Evolutionary conservation across 2,329 filamentous ascomycete genomes (phyloP), one percentile per base, ranked within the genome.

Genomic region (Cladosporium oxysporum): DNA sequence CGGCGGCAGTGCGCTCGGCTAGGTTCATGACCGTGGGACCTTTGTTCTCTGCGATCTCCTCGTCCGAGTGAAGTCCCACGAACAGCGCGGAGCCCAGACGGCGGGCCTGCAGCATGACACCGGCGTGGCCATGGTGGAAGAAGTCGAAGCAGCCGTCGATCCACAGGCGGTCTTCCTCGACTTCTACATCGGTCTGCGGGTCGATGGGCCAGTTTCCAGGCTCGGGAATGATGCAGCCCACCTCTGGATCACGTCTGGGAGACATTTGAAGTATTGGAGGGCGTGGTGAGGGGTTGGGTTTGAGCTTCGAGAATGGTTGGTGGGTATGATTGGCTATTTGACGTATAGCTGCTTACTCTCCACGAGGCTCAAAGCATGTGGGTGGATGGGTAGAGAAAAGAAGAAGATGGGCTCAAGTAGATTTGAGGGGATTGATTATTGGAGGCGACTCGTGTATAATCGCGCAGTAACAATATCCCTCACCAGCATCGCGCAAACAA

Each of bases 141-240:
- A 99, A 99, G 83, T 99, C 95, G 82, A 97, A 99, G 84, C 95
- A 99, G 69, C 95, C 95, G 78, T 99, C 95, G 29, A 99, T 91
- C 96, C 96, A 99, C 74, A 99, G 91, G 71, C 94, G 89, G 73
- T 91, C 88, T 66, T 90, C 84, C 29, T 79, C 81, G 57, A 89
- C 82, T 2, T 81, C 76, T 50, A 85, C 76, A 74, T 87, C 85
- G 49, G 88, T 80, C 76, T 89, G 87, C 12, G 87, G 87, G 70
- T 85, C 85, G 47, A 87, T 85, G n/a, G 87, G 87, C 87, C 87
- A 89, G 70, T 86, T 74, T 62, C 87, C 87, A 29, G 80, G 75
- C 60, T 77, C 70, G 65, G 87, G 87, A 44, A 88, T 70, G n/a
- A 70, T 64, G 66, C 73, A 75, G 58, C 73, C 74, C n/a, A 70